Evolutionary conservation across 805 yeast species (phyloP), one percentile per base, ranked within the genome.

Genomic region (Metschnikowia corniflorae): DNA sequence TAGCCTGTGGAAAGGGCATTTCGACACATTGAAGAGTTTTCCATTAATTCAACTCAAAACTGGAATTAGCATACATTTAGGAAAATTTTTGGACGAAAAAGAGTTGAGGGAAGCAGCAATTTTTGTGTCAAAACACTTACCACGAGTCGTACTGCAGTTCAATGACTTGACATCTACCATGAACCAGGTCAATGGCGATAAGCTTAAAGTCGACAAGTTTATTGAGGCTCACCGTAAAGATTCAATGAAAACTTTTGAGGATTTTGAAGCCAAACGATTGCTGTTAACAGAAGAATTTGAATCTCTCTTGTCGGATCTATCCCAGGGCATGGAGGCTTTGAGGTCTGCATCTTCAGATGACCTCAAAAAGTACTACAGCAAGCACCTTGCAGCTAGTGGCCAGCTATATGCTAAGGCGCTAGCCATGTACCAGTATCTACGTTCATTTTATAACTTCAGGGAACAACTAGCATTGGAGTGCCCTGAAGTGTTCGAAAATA

Each of bases 181-280:
- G 1, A 68, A 64, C 20, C 38, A 37, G 1, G 71, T 71, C 9
- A 63, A 66, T 23, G 55, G 46, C 7, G 65, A 65, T 5, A 65
- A 67, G 31, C 36, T 61, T 2, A 39, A 32, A 0, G 58, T 78
- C 5, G 71, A 70, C 15, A 50, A 51, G 22, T 61, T 60, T 9
- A 68, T 76, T 22, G 77, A 73, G 38, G 12, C 38, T 2, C 59
- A 69, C 26, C 59, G 74, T 23, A 52, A 61, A 9, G 70, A 68
- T 19, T 66, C 74, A 1, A 51, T 54, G 8, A 27, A 33, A 10
- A 39, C 35, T 46, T 61, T 56, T 51, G 59, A 47, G 42, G 51
- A 44, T 28, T 33, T 44, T 29, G 52, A 41, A 13, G 26, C 29
- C 6, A 25, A 16, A 13, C 10, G 41, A 13, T 20, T 3, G 30